These are phyloP conservation scores for Geranium rotundifolium DNA, from an alignment of 345 rosid species.

Conservation along the genomic window DNA sequence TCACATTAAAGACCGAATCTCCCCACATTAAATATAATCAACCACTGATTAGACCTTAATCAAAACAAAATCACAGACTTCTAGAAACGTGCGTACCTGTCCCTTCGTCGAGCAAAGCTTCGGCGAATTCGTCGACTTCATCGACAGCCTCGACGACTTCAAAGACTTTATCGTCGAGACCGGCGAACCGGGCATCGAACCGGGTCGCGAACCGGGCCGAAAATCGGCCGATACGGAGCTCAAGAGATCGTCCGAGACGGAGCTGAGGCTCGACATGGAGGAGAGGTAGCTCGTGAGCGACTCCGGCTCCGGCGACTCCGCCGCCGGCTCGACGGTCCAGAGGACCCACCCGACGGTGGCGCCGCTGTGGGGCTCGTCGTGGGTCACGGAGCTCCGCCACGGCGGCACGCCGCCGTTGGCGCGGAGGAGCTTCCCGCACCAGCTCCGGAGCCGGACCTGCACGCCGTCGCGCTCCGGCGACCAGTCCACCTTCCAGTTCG, in stretches of 20 bases:
- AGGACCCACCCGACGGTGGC: constrained; percentile 29
- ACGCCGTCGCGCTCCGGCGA: constrained; percentile 57
- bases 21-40: too few species aligned
- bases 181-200: constrained; percentile 10
- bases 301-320: constrained; percentile 1
- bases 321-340: constrained; percentile 23
- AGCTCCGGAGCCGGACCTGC: constrained; percentile 28
- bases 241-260: background rate
- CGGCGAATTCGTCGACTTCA: background rate
- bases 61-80: too few species aligned
- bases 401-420: constrained; percentile 46
- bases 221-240: constrained; percentile 1
- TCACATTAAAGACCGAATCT: too few species aligned
- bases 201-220: background rate
- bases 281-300: background rate
- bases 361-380: constrained; percentile 21
- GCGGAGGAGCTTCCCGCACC: constrained; percentile 31
- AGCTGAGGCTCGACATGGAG: constrained; percentile 10
- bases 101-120: background rate
- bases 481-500: constrained; percentile 67
- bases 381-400: too few species aligned
- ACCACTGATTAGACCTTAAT: too few species aligned
- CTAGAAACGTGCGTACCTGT: background rate
- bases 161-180: constrained; percentile 3
- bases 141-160: constrained; percentile 2